Percentiles rank a stretch among this genome's conserved stretches.
phyloP scores from a whole-genome alignment of 2,329 filamentous ascomycete genomes.

The Biscogniauxia marginata region DNA sequence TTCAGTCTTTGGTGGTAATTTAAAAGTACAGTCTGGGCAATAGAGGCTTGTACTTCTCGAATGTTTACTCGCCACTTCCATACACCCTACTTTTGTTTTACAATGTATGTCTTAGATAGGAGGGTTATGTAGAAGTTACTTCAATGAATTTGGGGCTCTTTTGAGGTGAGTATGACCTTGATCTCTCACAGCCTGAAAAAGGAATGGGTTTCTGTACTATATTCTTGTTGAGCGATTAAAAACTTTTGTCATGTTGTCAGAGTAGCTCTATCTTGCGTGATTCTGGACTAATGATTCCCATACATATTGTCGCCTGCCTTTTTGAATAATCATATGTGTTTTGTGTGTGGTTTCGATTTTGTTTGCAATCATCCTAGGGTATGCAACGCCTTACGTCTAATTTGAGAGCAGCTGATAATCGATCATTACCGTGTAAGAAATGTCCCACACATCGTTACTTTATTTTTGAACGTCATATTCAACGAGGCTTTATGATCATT shows the following conservation, averaged over 20 bases:
- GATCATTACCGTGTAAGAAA: not conserved
- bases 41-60: not conserved
- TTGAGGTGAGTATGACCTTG: not conserved
- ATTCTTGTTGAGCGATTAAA: not conserved
- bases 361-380: not conserved
- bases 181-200: too few relatives aligned
- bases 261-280: not conserved
- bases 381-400: not conserved
- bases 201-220: too few relatives aligned
- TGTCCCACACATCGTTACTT: not conserved
- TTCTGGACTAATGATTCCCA: not conserved
- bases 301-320: not conserved
- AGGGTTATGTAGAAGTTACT: not conserved
- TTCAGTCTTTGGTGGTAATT: not conserved
- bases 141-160: not conserved
- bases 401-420: not conserved
- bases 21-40: not conserved
- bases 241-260: not conserved
- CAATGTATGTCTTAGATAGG: not conserved
- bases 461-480: not conserved
- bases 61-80: not conserved
- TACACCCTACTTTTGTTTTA: not conserved
- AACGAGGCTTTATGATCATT: too few relatives aligned
- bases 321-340: not conserved
- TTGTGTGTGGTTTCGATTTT: not conserved